A percentile compares a stretch with the other conserved stretches of the same genome.
phyloP scores from a whole-genome alignment of 805 yeast genomes.

The Danielia reshetovae region DNA sequence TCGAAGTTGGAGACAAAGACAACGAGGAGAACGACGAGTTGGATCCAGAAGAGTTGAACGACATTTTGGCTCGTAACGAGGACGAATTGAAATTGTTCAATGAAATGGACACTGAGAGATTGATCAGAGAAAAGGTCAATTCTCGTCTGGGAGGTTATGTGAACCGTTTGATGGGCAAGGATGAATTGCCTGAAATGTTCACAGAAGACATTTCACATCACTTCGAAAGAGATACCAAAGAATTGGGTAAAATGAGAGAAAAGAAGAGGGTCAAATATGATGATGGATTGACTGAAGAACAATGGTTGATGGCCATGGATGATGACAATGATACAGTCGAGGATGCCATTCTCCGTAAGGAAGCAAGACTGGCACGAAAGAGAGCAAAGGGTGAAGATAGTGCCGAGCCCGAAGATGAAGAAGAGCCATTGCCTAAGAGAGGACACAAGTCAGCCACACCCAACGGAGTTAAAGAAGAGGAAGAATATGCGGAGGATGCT shows the following conservation, averaged over 20 bases:
- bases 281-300: constrained; percentile 44
- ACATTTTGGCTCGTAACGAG: constrained; percentile 65
- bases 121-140: constrained; percentile 14
- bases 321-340: constrained; percentile 63
- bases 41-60: constrained; percentile 71
- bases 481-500: constrained; percentile 20
- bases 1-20: constrained; percentile 53
- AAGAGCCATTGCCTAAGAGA: constrained; percentile 8
- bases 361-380: constrained; percentile 39
- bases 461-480: constrained; percentile 14
- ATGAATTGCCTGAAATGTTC: constrained; percentile 23
- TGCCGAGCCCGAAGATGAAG: constrained; percentile 14
- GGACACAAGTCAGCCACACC: constrained; percentile 1
- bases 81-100: constrained; percentile 54
- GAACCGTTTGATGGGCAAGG: constrained; percentile 20
- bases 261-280: constrained; percentile 28
- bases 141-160: constrained; percentile 22
- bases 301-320: constrained; percentile 43
- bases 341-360: constrained; percentile 53
- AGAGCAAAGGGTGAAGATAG: constrained; percentile 20
- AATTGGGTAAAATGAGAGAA: constrained; percentile 24
- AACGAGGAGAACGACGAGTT: constrained; percentile 54
- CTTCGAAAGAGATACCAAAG: constrained; percentile 23
- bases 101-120: constrained; percentile 58
- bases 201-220: constrained; percentile 26